Conservation (phyloP, 2,329 filamentous ascomycete genomes). For the Penicillium sp. region DNA sequence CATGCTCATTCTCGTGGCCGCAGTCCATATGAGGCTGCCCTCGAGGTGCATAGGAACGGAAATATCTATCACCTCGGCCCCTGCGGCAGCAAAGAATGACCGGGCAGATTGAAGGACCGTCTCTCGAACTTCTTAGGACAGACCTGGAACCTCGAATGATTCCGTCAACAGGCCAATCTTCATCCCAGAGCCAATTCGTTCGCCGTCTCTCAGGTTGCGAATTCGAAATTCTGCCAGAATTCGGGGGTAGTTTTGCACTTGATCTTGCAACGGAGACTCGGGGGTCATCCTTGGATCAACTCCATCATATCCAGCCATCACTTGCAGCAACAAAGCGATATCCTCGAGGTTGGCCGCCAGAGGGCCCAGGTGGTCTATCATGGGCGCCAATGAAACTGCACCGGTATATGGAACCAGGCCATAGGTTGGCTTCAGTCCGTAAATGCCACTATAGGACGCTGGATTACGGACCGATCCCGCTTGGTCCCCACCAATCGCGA, state of each 20-base stretch:
- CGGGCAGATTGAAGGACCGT: neutral
- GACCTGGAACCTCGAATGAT: neutral
- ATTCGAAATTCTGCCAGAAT: neutral
- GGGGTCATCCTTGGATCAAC: constrained; percentile 54
- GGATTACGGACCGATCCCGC: constrained; percentile 49
- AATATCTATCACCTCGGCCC: neutral
- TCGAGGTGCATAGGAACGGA: constrained; percentile 56
- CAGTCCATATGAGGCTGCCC: constrained; percentile 56
- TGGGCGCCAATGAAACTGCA: constrained; percentile 31
- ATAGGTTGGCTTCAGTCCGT: constrained; percentile 57
- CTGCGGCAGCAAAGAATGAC: neutral
- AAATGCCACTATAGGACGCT: constrained; percentile 50
- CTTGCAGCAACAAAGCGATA: constrained; percentile 51
- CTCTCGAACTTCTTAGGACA: neutral
- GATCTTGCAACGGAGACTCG: constrained; percentile 41
- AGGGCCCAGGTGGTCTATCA: constrained; percentile 34
- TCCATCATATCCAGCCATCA: constrained; percentile 57
- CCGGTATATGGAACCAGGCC: constrained; percentile 60
- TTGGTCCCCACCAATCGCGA: constrained; percentile 51
- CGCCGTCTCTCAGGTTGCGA: neutral
- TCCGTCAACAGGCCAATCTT: neutral
- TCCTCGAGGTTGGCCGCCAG: constrained; percentile 54
- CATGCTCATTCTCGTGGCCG: constrained; percentile 43
- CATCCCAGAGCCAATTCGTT: neutral
- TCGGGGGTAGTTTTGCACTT: neutral